These are phyloP conservation scores for Xanthoconium purpureum DNA, from an alignment of 768 basidiomycete species.

Conservation along the genomic window DNA sequence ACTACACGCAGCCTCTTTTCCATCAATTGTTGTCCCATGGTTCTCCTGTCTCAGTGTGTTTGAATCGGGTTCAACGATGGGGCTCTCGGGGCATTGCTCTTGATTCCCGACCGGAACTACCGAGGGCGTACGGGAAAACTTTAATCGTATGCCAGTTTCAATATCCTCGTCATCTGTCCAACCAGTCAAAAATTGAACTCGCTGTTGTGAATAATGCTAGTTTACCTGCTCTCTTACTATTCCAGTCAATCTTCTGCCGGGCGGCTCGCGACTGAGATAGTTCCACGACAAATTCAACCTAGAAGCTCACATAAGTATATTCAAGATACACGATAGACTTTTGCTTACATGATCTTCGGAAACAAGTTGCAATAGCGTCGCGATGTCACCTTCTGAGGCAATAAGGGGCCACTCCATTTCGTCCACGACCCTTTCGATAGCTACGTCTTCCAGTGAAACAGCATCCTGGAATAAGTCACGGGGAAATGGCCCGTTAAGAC, in stretches of 20 bases:
- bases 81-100: conserved; percentile 10
- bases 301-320: neutral
- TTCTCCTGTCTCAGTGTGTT: conserved; percentile 13
- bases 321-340: neutral
- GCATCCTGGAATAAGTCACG: conserved; percentile 74
- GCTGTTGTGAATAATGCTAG: neutral
- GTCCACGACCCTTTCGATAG: conserved; percentile 43
- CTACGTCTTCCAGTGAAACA: conserved; percentile 54
- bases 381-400: conserved; percentile 78
- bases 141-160: conserved; percentile 62
- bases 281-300: conserved; percentile 77
- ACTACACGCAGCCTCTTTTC: conserved; percentile 48
- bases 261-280: conserved; percentile 55
- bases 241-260: conserved; percentile 66
- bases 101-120: conserved; percentile 15
- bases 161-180: conserved; percentile 77
- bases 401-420: conserved; percentile 80
- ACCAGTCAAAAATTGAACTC: conserved; percentile 3
- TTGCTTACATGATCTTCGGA: conserved; percentile 68
- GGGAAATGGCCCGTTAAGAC: conserved; percentile 60
- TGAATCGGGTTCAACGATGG: conserved; percentile 9
- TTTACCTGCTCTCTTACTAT: conserved; percentile 85
- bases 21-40: conserved; percentile 46
- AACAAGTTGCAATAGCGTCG: conserved; percentile 73
- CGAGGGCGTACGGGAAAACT: conserved; percentile 26